Conservation (phyloP, 345 rosid genomes). For the Linum usitatissimum region DNA sequence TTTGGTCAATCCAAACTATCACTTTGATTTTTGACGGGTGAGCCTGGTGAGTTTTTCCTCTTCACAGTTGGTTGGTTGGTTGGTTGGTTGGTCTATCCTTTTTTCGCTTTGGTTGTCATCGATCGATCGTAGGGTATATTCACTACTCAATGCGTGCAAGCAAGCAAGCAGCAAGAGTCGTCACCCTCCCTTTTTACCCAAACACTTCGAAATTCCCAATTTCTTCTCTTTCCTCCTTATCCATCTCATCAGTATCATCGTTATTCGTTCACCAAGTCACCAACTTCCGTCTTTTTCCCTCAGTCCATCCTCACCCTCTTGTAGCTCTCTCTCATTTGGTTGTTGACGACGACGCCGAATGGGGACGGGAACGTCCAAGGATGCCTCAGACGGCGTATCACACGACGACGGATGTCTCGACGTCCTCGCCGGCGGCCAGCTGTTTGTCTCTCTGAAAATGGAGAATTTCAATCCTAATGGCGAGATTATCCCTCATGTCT, state of each 20-base stretch:
- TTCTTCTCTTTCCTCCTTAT: background rate
- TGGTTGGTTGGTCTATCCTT: no score
- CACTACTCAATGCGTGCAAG: no score
- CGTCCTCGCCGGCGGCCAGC: conserved; percentile 62
- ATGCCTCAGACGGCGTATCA: conserved; percentile 33
- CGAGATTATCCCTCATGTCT: conserved; percentile 84
- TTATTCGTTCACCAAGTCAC: no score
- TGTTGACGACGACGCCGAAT: conserved; percentile 15
- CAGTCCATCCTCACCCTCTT: background rate
- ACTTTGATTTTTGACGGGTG: no score
- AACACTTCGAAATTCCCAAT: background rate
- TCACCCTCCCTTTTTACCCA: background rate
- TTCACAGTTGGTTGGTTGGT: no score
- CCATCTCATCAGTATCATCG: background rate
- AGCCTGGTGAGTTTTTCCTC: no score
- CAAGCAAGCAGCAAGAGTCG: no score
- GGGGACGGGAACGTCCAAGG: conserved; percentile 74
- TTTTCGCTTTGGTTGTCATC: no score
- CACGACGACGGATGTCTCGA: conserved; percentile 40
- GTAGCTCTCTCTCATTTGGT: background rate
- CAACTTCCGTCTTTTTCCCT: background rate
- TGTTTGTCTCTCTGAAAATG: conserved; percentile 81
- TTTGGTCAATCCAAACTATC: no score
- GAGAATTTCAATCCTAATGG: conserved; percentile 67
- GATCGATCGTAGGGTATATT: no score